Conservation (phyloP, 2,329 filamentous ascomycete genomes). For the Fusarium pseudonygamai region DNA sequence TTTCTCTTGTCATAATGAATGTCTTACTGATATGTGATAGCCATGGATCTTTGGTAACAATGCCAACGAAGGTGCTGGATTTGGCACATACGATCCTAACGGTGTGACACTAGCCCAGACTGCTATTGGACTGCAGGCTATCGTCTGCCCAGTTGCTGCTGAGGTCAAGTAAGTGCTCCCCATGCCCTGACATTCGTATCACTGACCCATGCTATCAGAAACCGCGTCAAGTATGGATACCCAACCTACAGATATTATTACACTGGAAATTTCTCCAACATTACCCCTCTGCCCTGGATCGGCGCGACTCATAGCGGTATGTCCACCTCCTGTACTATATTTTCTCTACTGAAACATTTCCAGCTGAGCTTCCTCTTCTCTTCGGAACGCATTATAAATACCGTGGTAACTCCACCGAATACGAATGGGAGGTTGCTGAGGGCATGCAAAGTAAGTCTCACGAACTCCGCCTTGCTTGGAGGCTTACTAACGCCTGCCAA, state of each 20-base stretch:
- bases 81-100: neutral
- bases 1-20: neutral
- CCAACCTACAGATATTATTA: constrained; percentile 14
- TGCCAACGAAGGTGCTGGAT: constrained; percentile 22
- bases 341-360: fast-evolving
- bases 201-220: fast-evolving
- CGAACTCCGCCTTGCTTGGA: fast-evolving
- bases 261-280: constrained; percentile 17
- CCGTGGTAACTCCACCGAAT: constrained; percentile 5
- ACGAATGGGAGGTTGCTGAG: constrained; percentile 7
- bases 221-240: constrained; percentile 4
- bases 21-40: neutral
- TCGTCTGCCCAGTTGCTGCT: constrained; percentile 6
- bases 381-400: constrained; percentile 20
- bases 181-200: fast-evolving
- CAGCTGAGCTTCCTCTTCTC: constrained; percentile 1
- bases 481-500: fast-evolving
- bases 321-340: fast-evolving
- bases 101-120: neutral
- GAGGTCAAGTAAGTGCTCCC: neutral
- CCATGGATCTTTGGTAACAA: constrained; percentile 24
- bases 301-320: constrained; percentile 10
- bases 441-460: neutral
- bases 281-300: constrained; percentile 3
- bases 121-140: neutral